Percentiles rank a stretch among this genome's conserved stretches.
These are phyloP conservation scores for Vitis rotundifolia DNA, from an alignment of 164 flowering plant genomes.

Conservation along the genomic window DNA sequence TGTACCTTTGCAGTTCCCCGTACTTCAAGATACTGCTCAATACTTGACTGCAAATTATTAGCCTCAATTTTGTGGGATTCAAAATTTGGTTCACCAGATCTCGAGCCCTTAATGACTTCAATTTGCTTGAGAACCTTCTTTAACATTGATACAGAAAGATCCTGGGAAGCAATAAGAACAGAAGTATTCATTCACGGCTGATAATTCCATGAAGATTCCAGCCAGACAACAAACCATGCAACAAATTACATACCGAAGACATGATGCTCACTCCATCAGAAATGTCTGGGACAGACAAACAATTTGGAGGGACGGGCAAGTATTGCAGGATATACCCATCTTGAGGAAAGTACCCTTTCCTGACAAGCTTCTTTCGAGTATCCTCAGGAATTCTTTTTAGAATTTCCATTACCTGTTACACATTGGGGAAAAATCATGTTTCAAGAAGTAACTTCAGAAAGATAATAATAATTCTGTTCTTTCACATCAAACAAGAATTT, in stretches of 20 bases:
- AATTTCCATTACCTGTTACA: conserved; percentile 67
- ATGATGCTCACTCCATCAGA: conserved; percentile 78
- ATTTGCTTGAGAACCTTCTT: conserved; percentile 76
- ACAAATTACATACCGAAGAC: conserved; percentile 64
- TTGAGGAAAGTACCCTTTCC: conserved; percentile 74
- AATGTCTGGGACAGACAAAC: conserved; percentile 86
- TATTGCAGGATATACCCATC: conserved; percentile 70
- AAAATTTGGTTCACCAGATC: conserved; percentile 83
- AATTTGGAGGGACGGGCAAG: conserved; percentile 95
- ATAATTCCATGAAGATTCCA: too few species aligned
- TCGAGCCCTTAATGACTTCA: conserved; percentile 68
- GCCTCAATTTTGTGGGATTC: conserved; percentile 84
- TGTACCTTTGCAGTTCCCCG: conserved; percentile 76
- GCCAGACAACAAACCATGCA: too few species aligned
- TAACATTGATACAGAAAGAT: conserved; percentile 61
- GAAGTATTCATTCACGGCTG: not conserved
- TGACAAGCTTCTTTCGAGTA: conserved; percentile 60
- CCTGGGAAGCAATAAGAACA: conserved; percentile 42
- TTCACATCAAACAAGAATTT: not conserved
- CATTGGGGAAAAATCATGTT: not conserved
- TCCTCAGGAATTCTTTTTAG: conserved; percentile 63
- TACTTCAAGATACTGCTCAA: conserved; percentile 68
- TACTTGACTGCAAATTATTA: conserved; percentile 67
- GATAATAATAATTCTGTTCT: not conserved
- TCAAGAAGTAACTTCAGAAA: not conserved